phyloP scores from a whole-genome alignment of 2,329 filamentous ascomycete species.

The Pseudocercospora crystallina region DNA sequence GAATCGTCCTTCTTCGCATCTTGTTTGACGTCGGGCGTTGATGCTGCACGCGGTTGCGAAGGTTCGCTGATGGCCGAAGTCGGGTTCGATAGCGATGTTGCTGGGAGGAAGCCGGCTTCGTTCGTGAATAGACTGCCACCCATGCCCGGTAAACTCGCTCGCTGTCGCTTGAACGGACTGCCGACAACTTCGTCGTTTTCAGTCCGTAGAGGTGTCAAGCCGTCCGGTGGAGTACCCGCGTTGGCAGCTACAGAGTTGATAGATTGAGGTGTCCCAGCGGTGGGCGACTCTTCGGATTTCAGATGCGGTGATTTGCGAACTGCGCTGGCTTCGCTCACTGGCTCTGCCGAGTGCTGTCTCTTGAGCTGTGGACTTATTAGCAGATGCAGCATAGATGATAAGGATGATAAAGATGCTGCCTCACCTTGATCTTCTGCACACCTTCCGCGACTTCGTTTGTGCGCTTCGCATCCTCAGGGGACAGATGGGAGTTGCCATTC shows the following conservation, averaged over 20 bases:
- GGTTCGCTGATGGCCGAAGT: conserved; percentile 18
- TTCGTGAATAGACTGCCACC: conserved; percentile 27
- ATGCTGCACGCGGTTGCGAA: conserved; percentile 37
- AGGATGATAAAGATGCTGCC: conserved; percentile 28
- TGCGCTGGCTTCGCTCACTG: conserved; percentile 49
- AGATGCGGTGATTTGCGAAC: conserved; percentile 46
- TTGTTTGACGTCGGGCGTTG: conserved; percentile 25
- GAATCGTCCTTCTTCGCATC: conserved; percentile 38
- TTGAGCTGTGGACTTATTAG: conserved; percentile 62
- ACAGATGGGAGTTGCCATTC: conserved; percentile 51
- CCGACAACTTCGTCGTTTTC: conserved; percentile 57
- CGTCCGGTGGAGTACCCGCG: conserved; percentile 35
- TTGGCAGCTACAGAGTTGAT: conserved; percentile 32
- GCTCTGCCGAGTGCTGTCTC: conserved; percentile 74
- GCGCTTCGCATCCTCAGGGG: conserved; percentile 69
- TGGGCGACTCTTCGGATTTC: conserved; percentile 38
- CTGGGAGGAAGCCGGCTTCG: conserved; percentile 18
- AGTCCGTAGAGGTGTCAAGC: conserved; percentile 20
- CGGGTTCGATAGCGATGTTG: conserved; percentile 13
- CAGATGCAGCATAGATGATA: neutral
- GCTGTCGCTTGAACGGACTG: conserved; percentile 74
- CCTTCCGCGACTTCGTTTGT: conserved; percentile 76
- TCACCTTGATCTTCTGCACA: conserved; percentile 77
- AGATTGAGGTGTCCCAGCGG: conserved; percentile 43
- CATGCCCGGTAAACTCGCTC: conserved; percentile 56